Percentiles rank a stretch among this genome's conserved stretches.
Conservation (phyloP, 176 grass and related monocot species). For the Saccharum officinarum region DNA sequence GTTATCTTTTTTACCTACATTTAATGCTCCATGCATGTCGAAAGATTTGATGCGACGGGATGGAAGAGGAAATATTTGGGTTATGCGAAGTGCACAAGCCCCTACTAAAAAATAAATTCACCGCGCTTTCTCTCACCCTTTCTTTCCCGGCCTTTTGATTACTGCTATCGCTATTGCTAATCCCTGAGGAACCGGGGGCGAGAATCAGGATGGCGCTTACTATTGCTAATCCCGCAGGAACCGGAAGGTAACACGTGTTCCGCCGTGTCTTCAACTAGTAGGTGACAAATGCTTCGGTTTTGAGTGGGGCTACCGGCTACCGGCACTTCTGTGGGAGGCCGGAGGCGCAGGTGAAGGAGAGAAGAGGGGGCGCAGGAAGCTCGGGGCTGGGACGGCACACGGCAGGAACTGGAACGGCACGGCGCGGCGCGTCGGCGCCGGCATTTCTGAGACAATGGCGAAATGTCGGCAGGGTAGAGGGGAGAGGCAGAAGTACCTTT, state of each 20-base stretch:
- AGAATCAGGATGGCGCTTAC: background rate
- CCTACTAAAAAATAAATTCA: background rate
- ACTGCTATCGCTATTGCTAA: background rate
- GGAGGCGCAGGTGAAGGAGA: background rate
- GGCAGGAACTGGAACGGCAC: background rate
- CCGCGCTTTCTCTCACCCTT: background rate
- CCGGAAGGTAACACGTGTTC: no score
- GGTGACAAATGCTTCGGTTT: background rate
- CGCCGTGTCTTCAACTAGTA: background rate
- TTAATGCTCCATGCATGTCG: no score
- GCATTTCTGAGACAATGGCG: background rate
- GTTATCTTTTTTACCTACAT: no score
- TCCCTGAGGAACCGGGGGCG: background rate
- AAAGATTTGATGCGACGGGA: no score
- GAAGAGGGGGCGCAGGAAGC: no score
- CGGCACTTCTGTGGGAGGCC: background rate
- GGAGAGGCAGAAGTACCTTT: constrained; percentile 23
- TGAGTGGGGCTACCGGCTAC: background rate
- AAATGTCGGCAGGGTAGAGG: background rate
- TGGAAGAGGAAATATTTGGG: no score
- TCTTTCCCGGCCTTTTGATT: background rate
- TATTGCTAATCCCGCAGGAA: background rate
- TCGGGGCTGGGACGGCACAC: no score
- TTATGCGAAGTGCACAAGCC: no score
- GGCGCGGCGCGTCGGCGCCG: background rate